phyloP scores from a whole-genome alignment of 2,329 filamentous ascomycete species.

The Proliferodiscus dingleyae region DNA sequence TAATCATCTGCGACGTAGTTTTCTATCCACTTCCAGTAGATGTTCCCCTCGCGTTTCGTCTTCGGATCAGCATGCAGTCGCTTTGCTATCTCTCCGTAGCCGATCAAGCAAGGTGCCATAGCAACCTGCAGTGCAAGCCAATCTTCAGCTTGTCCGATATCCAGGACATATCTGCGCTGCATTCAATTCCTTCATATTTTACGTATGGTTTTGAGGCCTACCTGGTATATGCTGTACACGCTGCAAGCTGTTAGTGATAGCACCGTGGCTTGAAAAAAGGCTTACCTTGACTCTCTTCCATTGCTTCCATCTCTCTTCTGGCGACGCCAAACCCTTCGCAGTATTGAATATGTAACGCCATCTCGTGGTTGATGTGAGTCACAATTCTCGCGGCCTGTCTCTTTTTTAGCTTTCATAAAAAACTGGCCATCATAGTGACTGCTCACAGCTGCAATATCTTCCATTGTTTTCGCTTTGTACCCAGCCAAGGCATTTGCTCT shows the following conservation, averaged over 20 bases:
- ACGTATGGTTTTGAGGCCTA: constrained; percentile 8
- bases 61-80: constrained; percentile 59
- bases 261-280: background rate
- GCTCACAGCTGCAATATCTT: constrained; percentile 65
- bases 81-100: constrained; percentile 75
- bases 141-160: constrained; percentile 82
- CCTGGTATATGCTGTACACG: constrained; percentile 74
- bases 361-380: constrained; percentile 72
- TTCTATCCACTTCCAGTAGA: constrained; percentile 87
- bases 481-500: constrained; percentile 79
- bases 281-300: constrained; percentile 69
- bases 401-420: background rate
- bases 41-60: constrained; percentile 61
- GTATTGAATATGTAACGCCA: constrained; percentile 75
- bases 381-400: constrained; percentile 63
- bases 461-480: constrained; percentile 74
- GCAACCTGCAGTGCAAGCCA: constrained; percentile 83
- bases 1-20: constrained; percentile 85
- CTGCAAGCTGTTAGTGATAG: constrained; percentile 30
- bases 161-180: constrained; percentile 68
- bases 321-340: constrained; percentile 77
- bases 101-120: constrained; percentile 82
- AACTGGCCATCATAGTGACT: background rate
- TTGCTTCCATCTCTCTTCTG: constrained; percentile 63
- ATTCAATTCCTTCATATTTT: background rate